phyloP scores from a whole-genome alignment of 1,139 yeast genomes.

The Kluyveromyces marxianus region DNA sequence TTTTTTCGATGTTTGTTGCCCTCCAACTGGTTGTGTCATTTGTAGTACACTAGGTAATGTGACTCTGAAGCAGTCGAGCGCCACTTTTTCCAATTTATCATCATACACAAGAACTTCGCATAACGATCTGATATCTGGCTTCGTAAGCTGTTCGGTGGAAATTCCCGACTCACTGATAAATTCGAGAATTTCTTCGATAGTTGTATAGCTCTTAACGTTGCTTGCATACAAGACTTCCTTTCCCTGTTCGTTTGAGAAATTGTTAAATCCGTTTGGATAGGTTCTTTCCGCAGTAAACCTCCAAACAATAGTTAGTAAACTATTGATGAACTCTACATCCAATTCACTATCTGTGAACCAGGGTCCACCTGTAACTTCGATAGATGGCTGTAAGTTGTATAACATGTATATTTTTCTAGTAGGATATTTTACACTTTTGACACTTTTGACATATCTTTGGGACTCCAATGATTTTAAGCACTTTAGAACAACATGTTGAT shows the following conservation, averaged over 20 bases:
- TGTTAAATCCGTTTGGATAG: conserved; percentile 60
- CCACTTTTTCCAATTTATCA: conserved; percentile 66
- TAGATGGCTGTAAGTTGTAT: conserved; percentile 84
- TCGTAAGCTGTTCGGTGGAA: conserved; percentile 71
- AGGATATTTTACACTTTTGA: conserved; percentile 91
- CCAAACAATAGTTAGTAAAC: conserved; percentile 80
- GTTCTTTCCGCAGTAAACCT: conserved; percentile 70
- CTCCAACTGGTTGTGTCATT: conserved; percentile 22
- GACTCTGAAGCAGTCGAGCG: conserved; percentile 48
- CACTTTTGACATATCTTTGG: conserved; percentile 80
- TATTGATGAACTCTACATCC: conserved; percentile 88
- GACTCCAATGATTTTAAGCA: conserved; percentile 78
- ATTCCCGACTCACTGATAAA: conserved; percentile 72
- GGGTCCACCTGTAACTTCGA: conserved; percentile 97
- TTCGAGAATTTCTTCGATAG: conserved; percentile 61
- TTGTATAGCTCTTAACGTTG: conserved; percentile 55
- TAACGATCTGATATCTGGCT: conserved; percentile 66
- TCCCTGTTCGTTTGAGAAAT: conserved; percentile 20
- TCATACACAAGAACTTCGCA: conserved; percentile 87
- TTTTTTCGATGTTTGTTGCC: conserved; percentile 10
- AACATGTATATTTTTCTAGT: conserved; percentile 95
- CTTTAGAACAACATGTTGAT: conserved; percentile 83
- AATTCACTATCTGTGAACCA: conserved; percentile 97
- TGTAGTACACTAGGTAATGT: conserved; percentile 44
- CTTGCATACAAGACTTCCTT: conserved; percentile 42